Conservation (phyloP, 1,284 basidiomycete genomes). For the Ustilago sp. region DNA sequence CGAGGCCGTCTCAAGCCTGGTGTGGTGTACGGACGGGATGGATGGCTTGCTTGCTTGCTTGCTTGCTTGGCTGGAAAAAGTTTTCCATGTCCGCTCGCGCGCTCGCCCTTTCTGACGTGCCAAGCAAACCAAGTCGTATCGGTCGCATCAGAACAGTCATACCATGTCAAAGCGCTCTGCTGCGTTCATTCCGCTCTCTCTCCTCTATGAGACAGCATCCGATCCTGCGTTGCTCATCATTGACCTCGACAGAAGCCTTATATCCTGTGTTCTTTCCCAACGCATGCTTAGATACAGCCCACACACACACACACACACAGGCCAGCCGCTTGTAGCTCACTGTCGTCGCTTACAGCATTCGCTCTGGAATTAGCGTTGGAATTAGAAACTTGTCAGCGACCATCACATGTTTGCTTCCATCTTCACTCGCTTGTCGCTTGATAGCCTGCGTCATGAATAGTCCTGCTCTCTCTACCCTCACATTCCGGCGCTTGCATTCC, state of each 20-base stretch:
- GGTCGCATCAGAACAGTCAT: constrained; percentile 24
- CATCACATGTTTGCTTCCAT: constrained; percentile 2
- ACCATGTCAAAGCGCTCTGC: not conserved
- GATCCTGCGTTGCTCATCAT: not conserved
- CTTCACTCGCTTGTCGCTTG: not conserved
- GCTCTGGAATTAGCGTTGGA: too few species aligned
- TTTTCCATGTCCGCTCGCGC: constrained; percentile 15
- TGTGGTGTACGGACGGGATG: not conserved
- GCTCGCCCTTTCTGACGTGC: constrained; percentile 28
- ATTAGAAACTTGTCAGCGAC: constrained; percentile 4
- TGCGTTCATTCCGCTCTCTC: not conserved
- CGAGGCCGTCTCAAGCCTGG: not conserved
- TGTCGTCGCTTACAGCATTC: not conserved
- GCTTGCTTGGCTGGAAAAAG: not conserved
- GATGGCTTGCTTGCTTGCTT: not conserved
- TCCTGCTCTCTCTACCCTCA: not conserved
- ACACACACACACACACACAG: too few species aligned
- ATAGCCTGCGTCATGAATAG: not conserved
- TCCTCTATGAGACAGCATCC: not conserved
- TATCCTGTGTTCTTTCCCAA: not conserved
- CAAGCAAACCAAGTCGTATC: constrained; percentile 21
- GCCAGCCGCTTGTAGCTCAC: not conserved
- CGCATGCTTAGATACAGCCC: not conserved
- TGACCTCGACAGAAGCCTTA: not conserved
- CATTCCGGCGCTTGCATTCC: not conserved